Percentiles rank a stretch among this genome's conserved stretches.
Conservation (phyloP, 768 basidiomycete genomes). For the Amanita jacksonii region DNA sequence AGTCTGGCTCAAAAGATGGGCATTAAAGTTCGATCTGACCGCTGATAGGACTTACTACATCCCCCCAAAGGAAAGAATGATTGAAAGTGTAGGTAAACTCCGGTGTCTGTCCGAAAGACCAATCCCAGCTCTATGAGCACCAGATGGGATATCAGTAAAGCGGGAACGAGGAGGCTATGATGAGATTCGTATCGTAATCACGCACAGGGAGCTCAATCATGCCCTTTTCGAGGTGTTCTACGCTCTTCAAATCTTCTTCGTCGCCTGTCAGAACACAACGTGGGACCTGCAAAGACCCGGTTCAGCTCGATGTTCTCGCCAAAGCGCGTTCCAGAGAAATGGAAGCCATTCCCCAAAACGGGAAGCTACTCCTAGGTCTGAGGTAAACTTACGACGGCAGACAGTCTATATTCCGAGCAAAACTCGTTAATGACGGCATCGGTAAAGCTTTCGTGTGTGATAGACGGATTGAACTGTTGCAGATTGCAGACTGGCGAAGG, state of each 20-base stretch:
- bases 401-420: slow-evolving; percentile 38
- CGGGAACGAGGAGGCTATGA: background rate
- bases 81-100: slow-evolving; percentile 67
- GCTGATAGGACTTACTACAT: slow-evolving; percentile 27
- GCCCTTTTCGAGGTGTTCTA: slow-evolving; percentile 57
- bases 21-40: background rate
- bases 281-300: background rate
- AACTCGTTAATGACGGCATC: slow-evolving; percentile 64
- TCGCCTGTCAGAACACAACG: slow-evolving; percentile 2
- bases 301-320: background rate
- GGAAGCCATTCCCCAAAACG: slow-evolving; percentile 16
- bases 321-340: slow-evolving; percentile 12
- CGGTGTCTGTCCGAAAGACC: slow-evolving; percentile 89
- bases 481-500: slow-evolving; percentile 90
- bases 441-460: slow-evolving; percentile 66
- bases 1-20: slow-evolving; percentile 21
- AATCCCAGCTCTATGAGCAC: slow-evolving; percentile 94
- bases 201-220: slow-evolving; percentile 67
- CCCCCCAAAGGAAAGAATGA: slow-evolving; percentile 42
- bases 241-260: slow-evolving; percentile 26
- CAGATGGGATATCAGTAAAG: too few relatives aligned
- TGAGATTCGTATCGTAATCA: background rate
- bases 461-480: slow-evolving; percentile 33
- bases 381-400: slow-evolving; percentile 21
- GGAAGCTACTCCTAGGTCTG: slow-evolving; percentile 3